These are phyloP conservation scores for Aspergillus persii DNA, from an alignment of 2,329 filamentous ascomycete genomes.

Conservation along the genomic window DNA sequence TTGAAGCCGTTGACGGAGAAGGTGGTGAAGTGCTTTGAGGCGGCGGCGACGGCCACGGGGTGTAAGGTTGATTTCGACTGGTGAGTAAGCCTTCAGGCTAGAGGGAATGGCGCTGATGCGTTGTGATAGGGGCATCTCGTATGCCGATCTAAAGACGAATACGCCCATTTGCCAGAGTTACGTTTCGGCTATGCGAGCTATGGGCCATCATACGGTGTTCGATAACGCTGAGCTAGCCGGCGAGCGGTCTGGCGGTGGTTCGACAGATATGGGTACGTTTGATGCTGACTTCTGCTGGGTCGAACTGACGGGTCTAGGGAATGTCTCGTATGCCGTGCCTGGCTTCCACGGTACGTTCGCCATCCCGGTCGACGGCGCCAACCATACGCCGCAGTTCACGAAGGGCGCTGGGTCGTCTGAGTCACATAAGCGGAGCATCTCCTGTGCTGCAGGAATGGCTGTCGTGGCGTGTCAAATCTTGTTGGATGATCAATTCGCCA, in stretches of 20 bases:
- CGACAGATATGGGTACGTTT: conserved; percentile 28
- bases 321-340: conserved; percentile 46
- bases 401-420: conserved; percentile 49
- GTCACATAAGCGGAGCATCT: conserved; percentile 45
- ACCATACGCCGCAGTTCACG: conserved; percentile 56
- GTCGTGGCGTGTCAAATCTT: conserved; percentile 30
- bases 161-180: conserved; percentile 31
- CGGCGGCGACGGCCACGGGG: conserved; percentile 31
- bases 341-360: conserved; percentile 41
- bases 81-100: conserved; percentile 9
- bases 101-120: not conserved
- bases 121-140: conserved; percentile 26
- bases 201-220: conserved; percentile 25
- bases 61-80: conserved; percentile 30
- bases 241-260: conserved; percentile 20
- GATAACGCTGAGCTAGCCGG: conserved; percentile 18
- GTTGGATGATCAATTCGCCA: conserved; percentile 28
- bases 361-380: conserved; percentile 47
- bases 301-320: conserved; percentile 26
- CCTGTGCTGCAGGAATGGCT: conserved; percentile 31
- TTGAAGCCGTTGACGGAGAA: conserved; percentile 31
- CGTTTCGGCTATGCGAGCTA: conserved; percentile 27
- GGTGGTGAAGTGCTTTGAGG: conserved; percentile 32
- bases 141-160: conserved; percentile 31
- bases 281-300: not conserved